Evolutionary conservation across 106 monocot genomes (phyloP).

Genomic region (Dendrobium chrysotoxum): DNA sequence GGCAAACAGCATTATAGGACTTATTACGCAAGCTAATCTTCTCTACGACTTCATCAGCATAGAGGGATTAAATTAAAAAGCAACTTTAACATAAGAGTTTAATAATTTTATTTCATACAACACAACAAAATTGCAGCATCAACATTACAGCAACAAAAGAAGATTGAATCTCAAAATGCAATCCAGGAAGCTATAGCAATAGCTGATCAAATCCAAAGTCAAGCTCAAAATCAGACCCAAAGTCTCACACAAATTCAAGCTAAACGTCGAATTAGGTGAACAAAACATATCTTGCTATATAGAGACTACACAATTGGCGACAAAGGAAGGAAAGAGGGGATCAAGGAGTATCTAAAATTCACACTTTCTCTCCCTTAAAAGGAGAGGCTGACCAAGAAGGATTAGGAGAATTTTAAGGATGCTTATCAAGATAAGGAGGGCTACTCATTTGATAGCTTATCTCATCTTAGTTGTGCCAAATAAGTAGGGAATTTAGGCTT

Average conservation of each 20-base stretch:
- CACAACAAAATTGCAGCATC: not conserved
- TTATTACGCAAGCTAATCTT: not conserved
- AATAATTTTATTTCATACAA: not conserved
- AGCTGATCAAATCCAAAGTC: not conserved
- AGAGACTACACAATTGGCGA: not conserved
- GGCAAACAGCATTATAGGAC: not conserved
- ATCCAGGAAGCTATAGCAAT: not conserved
- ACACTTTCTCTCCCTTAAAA: not conserved
- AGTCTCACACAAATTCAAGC: no score
- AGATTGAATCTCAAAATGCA: not conserved
- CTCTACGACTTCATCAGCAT: not conserved
- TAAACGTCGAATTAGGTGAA: no score
- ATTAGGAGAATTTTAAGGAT: not conserved
- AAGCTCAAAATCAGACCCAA: no score
- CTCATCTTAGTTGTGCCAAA: not conserved
- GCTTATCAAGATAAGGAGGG: not conserved
- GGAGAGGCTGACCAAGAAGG: not conserved
- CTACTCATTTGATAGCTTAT: not conserved
- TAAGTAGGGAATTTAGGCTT: not conserved
- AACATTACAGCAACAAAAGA: not conserved
- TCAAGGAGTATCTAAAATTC: not conserved
- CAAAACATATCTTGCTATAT: not conserved
- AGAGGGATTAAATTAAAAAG: not conserved
- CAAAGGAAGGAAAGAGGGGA: not conserved
- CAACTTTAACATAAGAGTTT: not conserved